Evolutionary conservation across 228 moss, liverwort and hornwort species (phyloP), one percentile per base, ranked within the genome.

Genomic region (Sphagnum fallax): DNA sequence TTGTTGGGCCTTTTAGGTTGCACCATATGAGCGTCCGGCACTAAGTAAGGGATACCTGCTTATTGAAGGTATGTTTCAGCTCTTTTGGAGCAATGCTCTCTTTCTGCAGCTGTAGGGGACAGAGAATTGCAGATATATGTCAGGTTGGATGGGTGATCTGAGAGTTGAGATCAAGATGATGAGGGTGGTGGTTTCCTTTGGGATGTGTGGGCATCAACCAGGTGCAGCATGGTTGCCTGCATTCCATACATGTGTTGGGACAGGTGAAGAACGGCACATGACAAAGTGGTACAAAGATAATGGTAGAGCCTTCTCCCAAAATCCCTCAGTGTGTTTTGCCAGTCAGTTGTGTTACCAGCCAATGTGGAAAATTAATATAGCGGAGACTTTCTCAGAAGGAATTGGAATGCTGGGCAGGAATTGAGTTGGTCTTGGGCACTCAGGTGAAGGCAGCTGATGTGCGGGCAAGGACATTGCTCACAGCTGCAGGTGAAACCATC

Each of bases 1-100:
- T 55, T 55, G 55, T 8, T 55, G 55, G 55, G n/a, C 50, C 15
- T 63, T 80, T 72, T 70, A 97, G 97, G 93, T 92, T 73, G 91
- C 93, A 65, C 97, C 97, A 52, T 98, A 93, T 57, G 97, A 98
- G 75, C 88, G 97, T 64, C 97, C 97, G 64, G 97, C 91, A 6
- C 74, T 98, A 68, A 91, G 91, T 71, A 98, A 98, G 74, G 97
- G 97, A 9, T 93, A 82, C 71, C 79, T 98, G 67, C 78, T 87
- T 62, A 65, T 77, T 8, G 88, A 89, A 78, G 91, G 93, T 95
- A 77, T 13, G 60, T 49, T 32, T 53, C 14, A 10, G 4, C 16
- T 67, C 50, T 32, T 32, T 32, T 16, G n/a, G 50, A 51, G 9
- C 7, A 52, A 13, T 67, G 50, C 18, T 13, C 13, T 51, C 52